Conservation (phyloP, 768 basidiomycete species). For the Neoboletus magnificus region DNA sequence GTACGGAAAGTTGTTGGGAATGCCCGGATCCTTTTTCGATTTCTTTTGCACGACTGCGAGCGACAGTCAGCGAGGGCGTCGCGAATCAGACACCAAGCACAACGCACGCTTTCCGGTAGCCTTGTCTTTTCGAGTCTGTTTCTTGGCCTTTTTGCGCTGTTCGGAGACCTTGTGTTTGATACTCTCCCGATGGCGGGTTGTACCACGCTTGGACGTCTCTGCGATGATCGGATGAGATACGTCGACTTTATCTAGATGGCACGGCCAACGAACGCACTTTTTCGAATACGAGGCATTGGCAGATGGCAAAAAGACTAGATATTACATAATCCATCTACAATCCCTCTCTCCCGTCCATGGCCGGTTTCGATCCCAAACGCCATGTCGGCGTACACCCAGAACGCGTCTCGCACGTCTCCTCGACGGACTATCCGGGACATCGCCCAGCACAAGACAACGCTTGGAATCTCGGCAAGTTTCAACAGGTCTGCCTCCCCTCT, state of each 20-base stretch:
- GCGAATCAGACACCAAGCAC: not conserved
- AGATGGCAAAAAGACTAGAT: not conserved
- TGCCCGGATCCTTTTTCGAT: constrained; percentile 78
- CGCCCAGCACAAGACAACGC: constrained; percentile 80
- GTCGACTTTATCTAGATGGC: not conserved
- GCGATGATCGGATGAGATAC: not conserved
- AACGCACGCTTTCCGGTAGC: constrained; percentile 79
- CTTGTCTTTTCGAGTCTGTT: constrained; percentile 69
- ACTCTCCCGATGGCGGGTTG: constrained; percentile 69
- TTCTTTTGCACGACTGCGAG: constrained; percentile 39
- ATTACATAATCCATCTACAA: constrained; percentile 17
- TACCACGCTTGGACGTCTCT: constrained; percentile 84
- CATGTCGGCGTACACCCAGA: constrained; percentile 72
- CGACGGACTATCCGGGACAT: constrained; percentile 89
- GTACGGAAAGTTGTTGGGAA: constrained; percentile 90
- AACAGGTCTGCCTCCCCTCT: constrained; percentile 51
- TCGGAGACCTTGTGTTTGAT: constrained; percentile 75
- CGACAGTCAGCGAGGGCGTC: not conserved
- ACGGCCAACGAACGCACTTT: constrained; percentile 48
- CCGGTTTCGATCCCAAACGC: constrained; percentile 39
- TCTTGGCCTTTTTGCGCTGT: constrained; percentile 70
- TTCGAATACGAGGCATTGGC: constrained; percentile 61
- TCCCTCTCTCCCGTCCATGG: constrained; percentile 5
- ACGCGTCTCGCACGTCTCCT: constrained; percentile 75
- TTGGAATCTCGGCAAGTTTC: constrained; percentile 77